Base-by-base conservation (phyloP, 140 eudicot species). In the Cichorium intybus region DNA sequence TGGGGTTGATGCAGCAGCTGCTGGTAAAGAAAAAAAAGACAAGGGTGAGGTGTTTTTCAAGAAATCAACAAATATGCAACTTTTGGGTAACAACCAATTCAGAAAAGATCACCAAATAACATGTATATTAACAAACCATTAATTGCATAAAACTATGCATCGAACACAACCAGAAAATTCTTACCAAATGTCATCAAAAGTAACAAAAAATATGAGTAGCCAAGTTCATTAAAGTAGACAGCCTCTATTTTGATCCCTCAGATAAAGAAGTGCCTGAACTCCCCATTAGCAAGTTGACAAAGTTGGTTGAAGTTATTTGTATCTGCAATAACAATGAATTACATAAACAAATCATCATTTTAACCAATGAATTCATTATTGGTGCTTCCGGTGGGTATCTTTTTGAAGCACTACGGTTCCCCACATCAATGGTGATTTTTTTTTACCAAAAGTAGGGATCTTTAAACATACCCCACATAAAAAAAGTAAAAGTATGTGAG, bases 241-340 rank as follows among this genome's bases (percentile, higher is more conserved):
- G 4, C 21, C 48, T 34, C 41, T 41, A 28, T 47, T 16, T 31
- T 47, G 37, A 35, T 15, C 27, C 73, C 68, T 84, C 62, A 90
- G 50, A 87, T 78, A 68, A 90, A 87, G 88, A 90, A 64, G 81
- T 90, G 84, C 68, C 84, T 90, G 71, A 61, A 84, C 23, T 84
- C 97, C 37, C 95, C 97, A 74, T 84, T 84, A 29, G 97, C 96
- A 71, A 66, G 88, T 68, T 69, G 74, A 75, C 97, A 90, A 41
- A 90, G 81, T 69, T 70, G 86, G 78, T 90, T 82, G 77, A 75
- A 90, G 78, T 68, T 66, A 22, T 56, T 62, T 50, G 73, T 47
- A 70, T 90, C 95, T 90, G 95, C 59, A 75, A 46, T 63, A 35
- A 22, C 24, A 72, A 52, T 27, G 26, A 37, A 29, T 7, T 52